phyloP scores from a whole-genome alignment of 208 protist species.

The Trichomonas gallinae region DNA sequence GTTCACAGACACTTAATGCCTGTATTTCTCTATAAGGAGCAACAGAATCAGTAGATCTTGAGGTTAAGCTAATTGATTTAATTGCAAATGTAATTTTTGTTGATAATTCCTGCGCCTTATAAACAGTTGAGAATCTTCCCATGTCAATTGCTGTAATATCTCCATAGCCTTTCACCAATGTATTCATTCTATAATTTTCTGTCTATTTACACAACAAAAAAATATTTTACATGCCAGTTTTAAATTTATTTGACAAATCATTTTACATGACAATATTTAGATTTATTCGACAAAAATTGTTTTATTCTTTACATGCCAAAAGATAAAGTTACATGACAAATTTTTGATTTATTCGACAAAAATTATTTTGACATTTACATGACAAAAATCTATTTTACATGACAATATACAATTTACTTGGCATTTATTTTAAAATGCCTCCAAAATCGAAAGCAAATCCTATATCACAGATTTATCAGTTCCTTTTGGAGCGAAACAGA shows the following conservation, averaged over 20 bases:
- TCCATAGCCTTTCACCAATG: background rate
- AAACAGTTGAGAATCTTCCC: background rate
- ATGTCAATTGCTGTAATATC: background rate
- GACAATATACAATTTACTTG: too few species aligned
- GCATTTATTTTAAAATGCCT: background rate
- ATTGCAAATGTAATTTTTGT: background rate
- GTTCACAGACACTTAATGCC: background rate
- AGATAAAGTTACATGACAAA: background rate
- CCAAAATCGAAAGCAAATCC: background rate
- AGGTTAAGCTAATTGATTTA: background rate
- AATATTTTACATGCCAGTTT: background rate
- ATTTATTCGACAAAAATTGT: too few species aligned
- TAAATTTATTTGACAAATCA: too few species aligned
- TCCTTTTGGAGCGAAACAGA: background rate
- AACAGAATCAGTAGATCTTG: background rate
- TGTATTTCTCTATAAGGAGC: background rate
- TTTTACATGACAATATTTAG: background rate
- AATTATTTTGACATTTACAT: too few species aligned
- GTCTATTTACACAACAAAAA: background rate
- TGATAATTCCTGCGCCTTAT: background rate
- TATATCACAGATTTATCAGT: background rate
- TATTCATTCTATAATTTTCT: background rate
- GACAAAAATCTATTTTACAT: too few species aligned
- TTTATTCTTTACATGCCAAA: background rate
- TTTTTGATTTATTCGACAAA: too few species aligned